Percentiles rank a stretch among this genome's conserved stretches.
These are phyloP conservation scores for Ciborinia camelliae DNA, from an alignment of 2,329 filamentous ascomycete genomes.

Conservation along the genomic window DNA sequence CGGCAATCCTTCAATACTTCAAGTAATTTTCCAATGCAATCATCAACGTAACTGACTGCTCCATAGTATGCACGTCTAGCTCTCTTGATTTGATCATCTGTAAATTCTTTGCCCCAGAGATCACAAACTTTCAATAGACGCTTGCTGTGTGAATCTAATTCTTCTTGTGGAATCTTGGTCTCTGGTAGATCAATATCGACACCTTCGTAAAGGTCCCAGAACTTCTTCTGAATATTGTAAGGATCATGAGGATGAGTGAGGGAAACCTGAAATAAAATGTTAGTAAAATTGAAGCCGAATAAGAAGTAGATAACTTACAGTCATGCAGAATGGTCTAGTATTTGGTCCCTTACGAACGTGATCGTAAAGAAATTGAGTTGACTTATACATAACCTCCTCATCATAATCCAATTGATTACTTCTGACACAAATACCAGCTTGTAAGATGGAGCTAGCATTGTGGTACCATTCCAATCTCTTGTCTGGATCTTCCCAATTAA, in stretches of 20 bases:
- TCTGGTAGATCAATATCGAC: constrained; percentile 84
- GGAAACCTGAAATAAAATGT: constrained; percentile 49
- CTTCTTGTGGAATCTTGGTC: constrained; percentile 71
- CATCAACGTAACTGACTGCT: constrained; percentile 89
- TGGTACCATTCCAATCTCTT: constrained; percentile 91
- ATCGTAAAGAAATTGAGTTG: constrained; percentile 85
- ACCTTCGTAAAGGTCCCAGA: constrained; percentile 87
- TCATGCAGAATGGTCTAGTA: constrained; percentile 79
- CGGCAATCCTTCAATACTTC: constrained; percentile 74
- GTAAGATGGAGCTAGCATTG: constrained; percentile 89
- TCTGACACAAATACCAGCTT: constrained; percentile 82
- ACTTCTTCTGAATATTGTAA: constrained; percentile 90
- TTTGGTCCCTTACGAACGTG: constrained; percentile 76
- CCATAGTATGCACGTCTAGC: constrained; percentile 89
- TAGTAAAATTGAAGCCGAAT: not conserved
- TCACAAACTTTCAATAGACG: constrained; percentile 84
- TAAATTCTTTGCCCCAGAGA: constrained; percentile 78
- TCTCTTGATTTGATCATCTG: constrained; percentile 79
- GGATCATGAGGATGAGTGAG: constrained; percentile 94
- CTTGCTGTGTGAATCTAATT: constrained; percentile 84
- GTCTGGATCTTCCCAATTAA: constrained; percentile 91
- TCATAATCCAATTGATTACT: constrained; percentile 97
- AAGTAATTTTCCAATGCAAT: constrained; percentile 82
- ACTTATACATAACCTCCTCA: constrained; percentile 82
- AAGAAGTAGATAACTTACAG: constrained; percentile 40